Base-by-base conservation (phyloP, 108 stramenopile species). In the Schizochytrium sp. region DNA sequence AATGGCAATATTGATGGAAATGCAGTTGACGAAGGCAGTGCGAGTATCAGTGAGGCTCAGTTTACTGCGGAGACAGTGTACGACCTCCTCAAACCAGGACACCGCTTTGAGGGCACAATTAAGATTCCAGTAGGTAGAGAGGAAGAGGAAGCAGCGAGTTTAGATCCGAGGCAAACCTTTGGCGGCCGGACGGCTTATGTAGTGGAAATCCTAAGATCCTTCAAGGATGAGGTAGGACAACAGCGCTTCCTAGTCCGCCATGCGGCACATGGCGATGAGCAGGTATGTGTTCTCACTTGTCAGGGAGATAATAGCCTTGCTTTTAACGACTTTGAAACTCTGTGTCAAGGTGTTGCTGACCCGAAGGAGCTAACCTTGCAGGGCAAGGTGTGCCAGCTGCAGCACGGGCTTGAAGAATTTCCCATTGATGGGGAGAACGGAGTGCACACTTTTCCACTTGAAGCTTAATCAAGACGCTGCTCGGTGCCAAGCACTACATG, bases 221-320 rank as follows among this genome's bases (percentile, higher is more conserved):
- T 69, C 15, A 15, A 1, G 19, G 64, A 69, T 15, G 64, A 69
- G 15, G 42, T 38, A 13, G 64, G 64, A 7, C 42, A 69, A 44
- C 19, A 15, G 44, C 64, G 28, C 42, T 44, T 15, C 12, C 64
- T 69, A 8, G 64, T 69, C 64, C 12, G 28, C 42, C 64, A 69
- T 44, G 64, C 64, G 10, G 64, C 64, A 7, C 64, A 69, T 44
- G 64, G 28, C 28, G 64, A 69, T 3, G 64, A 69, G 64, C 64
- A 69, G 44, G 15, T 69, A 44, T 69, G 64, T 15, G 64, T 69
- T 0, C 64, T 69, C 0, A 69, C 64, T 8, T 17, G 44, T 15
- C 42, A 38, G 64, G 64, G 28, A 44, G 15, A n/a, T 60, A n/a
- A 17, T 17, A 17, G 44, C 10, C 40, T 69, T 44, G 8, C 64